phyloP scores from a whole-genome alignment of 352 stramenopile genomes.

The Globisporangium barbulae region DNA sequence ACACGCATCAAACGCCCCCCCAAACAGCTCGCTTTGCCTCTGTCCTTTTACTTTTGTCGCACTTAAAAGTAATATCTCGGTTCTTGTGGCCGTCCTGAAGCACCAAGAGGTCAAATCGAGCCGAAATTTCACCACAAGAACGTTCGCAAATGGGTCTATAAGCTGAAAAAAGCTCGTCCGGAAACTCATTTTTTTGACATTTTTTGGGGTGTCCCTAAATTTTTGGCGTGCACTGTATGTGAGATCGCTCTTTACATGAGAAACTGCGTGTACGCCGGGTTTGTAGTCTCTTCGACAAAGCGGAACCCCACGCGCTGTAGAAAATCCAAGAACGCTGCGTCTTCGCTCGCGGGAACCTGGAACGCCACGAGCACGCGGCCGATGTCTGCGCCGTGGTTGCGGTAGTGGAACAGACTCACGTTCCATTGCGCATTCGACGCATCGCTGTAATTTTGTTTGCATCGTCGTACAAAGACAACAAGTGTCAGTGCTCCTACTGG shows the following conservation, averaged over 20 bases:
- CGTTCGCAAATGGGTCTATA: no score
- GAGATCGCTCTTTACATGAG: slow-evolving; percentile 44
- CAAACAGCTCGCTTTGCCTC: no score
- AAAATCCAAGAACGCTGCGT: slow-evolving; percentile 59
- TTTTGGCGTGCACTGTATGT: no score
- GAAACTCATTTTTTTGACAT: no score
- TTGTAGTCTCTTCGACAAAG: slow-evolving; percentile 83
- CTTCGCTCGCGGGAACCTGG: slow-evolving; percentile 80
- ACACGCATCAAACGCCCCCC: no score
- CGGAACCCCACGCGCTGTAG: slow-evolving; percentile 69
- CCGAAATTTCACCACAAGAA: no score
- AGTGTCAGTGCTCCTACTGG: neutral
- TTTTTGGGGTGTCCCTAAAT: no score
- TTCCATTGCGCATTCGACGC: slow-evolving; percentile 86
- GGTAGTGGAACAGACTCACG: slow-evolving; percentile 98
- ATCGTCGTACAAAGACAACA: neutral
- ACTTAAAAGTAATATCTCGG: no score
- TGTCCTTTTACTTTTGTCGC: no score
- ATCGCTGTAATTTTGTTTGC: slow-evolving; percentile 4
- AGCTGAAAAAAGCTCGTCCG: no score
- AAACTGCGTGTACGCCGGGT: slow-evolving; percentile 79
- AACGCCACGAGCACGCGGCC: slow-evolving; percentile 96
- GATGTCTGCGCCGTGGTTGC: slow-evolving; percentile 98
- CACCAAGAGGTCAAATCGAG: no score
- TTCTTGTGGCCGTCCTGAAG: no score